Conservation (phyloP, 2,329 filamentous ascomycete species). For the Diaporthe aspalathi region DNA sequence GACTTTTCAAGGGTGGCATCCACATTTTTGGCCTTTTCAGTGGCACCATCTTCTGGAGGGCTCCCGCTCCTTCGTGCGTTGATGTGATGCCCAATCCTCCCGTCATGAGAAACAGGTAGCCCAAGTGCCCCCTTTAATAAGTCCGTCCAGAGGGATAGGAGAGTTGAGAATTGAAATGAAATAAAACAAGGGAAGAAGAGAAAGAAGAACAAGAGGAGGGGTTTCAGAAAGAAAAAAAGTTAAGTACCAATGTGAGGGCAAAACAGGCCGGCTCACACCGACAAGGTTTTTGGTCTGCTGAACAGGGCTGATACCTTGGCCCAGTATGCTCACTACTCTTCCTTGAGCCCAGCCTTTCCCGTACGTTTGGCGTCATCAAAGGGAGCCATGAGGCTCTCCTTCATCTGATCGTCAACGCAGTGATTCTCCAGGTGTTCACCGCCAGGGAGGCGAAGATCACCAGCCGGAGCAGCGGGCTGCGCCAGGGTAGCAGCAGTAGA, state of each 20-base stretch:
- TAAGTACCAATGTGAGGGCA: no score
- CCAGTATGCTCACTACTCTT: neutral
- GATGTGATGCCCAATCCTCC: neutral
- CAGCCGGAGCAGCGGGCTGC: neutral
- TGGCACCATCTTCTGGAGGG: neutral
- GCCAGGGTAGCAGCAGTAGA: neutral
- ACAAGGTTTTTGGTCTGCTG: neutral
- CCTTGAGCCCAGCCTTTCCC: neutral
- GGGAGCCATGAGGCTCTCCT: neutral
- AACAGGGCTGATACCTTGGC: neutral
- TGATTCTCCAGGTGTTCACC: neutral
- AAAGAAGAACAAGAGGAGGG: neutral
- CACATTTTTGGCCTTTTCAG: neutral
- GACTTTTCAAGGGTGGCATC: neutral
- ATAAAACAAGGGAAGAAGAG: neutral
- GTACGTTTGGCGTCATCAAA: neutral
- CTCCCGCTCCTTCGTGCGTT: neutral
- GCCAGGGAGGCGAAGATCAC: no score
- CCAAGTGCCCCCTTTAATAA: neutral
- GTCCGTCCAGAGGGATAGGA: neutral
- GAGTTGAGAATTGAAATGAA: neutral
- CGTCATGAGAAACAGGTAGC: neutral
- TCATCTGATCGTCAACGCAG: neutral
- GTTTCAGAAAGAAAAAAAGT: neutral
- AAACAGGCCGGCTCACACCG: neutral